Evolutionary conservation across 768 basidiomycete genomes (phyloP).

Genomic region (Boletus barrowsii): DNA sequence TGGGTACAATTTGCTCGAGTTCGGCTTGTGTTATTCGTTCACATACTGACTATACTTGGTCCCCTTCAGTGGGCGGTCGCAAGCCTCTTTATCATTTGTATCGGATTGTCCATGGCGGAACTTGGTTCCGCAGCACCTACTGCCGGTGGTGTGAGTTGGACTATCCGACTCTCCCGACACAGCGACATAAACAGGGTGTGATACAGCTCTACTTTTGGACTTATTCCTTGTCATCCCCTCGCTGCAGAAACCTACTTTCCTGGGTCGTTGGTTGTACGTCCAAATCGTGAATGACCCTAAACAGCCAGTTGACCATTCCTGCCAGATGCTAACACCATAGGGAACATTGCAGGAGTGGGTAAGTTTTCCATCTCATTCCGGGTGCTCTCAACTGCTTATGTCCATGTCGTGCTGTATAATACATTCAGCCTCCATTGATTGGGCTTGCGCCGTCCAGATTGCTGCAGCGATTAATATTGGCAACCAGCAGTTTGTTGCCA

Average conservation of each 20-base stretch:
- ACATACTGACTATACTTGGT: neutral
- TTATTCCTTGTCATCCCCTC: constrained; percentile 51
- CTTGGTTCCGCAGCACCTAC: constrained; percentile 40
- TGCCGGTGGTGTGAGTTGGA: constrained; percentile 35
- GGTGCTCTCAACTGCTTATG: neutral
- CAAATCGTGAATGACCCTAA: fast-evolving
- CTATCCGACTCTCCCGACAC: neutral
- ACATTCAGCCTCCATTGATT: constrained; percentile 55
- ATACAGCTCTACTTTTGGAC: constrained; percentile 67
- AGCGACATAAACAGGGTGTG: neutral
- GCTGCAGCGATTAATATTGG: constrained; percentile 64
- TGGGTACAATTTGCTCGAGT: too few relatives aligned
- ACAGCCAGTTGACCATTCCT: neutral
- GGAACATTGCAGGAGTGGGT: constrained; percentile 43
- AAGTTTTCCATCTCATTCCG: neutral
- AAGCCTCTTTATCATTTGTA: constrained; percentile 36
- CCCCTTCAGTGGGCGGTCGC: constrained; percentile 36
- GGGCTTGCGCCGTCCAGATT: constrained; percentile 63
- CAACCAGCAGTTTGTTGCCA: constrained; percentile 36
- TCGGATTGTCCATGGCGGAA: constrained; percentile 42
- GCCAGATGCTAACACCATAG: constrained; percentile 52
- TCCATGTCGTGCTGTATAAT: neutral
- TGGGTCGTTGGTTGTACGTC: constrained; percentile 69
- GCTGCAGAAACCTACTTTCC: constrained; percentile 57
- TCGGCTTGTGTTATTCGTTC: too few relatives aligned